These are phyloP conservation scores for Ophiostoma angusticollis DNA, from an alignment of 2,329 filamentous ascomycete species.

Conservation along the genomic window DNA sequence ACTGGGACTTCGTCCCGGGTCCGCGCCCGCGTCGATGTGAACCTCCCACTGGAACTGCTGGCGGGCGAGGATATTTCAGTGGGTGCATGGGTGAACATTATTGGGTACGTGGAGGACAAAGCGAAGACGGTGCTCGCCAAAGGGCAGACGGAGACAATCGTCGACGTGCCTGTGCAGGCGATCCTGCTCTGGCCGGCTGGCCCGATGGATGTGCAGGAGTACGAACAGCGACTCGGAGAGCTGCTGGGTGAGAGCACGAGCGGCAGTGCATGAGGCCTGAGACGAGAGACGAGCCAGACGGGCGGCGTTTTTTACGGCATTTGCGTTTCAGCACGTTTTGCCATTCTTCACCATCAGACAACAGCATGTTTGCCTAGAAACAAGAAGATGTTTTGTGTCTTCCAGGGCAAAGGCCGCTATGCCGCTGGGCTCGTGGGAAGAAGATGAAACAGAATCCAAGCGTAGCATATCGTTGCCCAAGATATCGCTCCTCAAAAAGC, in stretches of 20 bases:
- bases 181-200: conserved; percentile 67
- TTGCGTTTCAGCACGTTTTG: no score
- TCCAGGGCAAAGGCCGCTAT: no score
- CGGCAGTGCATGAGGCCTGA: neutral
- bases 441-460: no score
- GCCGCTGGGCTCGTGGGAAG: no score
- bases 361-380: no score
- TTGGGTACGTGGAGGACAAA: conserved; percentile 58
- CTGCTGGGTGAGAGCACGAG: neutral
- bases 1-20: conserved; percentile 17
- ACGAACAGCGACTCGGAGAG: conserved; percentile 45
- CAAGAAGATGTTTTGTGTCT: no score
- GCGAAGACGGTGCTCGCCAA: conserved; percentile 2
- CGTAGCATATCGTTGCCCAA: no score
- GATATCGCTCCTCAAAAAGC: no score
- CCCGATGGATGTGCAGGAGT: conserved; percentile 55
- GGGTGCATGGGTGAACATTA: conserved; percentile 81
- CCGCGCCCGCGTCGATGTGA: conserved; percentile 53
- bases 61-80: conserved; percentile 50
- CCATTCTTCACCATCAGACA: no score
- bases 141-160: neutral
- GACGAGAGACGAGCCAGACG: neutral
- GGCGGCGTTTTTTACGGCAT: no score
- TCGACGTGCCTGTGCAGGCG: conserved; percentile 52
- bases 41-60: conserved; percentile 54